Conservation (phyloP, 73 alveolate genomes). For the Tetrahymena malaccensis region DNA sequence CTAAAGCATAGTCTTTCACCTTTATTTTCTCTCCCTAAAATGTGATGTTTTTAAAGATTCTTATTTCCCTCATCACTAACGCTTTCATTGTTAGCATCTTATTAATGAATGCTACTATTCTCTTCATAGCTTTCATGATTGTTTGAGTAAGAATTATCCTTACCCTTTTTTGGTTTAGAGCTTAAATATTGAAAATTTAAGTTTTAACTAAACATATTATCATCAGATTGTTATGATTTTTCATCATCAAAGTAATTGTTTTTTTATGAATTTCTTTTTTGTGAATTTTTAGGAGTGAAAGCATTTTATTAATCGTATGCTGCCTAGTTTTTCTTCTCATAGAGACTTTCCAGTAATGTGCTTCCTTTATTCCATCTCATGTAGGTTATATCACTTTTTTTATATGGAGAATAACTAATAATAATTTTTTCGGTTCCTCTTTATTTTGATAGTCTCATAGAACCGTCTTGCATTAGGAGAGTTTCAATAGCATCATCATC, state of each 20-base stretch:
- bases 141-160: neutral
- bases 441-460: neutral
- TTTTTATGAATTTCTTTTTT: neutral
- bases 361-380: neutral
- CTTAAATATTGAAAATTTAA: neutral
- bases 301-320: neutral
- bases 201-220: neutral
- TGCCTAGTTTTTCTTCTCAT: neutral
- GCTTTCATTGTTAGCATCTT: neutral
- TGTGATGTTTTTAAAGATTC: neutral
- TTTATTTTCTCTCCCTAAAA: neutral
- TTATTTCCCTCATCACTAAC: neutral
- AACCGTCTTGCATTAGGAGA: neutral
- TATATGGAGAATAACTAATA: neutral
- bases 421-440: neutral
- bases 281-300: neutral
- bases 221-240: neutral
- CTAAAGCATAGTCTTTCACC: neutral
- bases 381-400: neutral
- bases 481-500: neutral
- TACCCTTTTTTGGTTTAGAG: too few species aligned
- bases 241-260: neutral
- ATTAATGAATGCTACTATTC: neutral
- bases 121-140: neutral
- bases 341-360: neutral